Evolutionary conservation across 441 rosid species (phyloP).

Genomic region (Euphorbia celastroides): DNA sequence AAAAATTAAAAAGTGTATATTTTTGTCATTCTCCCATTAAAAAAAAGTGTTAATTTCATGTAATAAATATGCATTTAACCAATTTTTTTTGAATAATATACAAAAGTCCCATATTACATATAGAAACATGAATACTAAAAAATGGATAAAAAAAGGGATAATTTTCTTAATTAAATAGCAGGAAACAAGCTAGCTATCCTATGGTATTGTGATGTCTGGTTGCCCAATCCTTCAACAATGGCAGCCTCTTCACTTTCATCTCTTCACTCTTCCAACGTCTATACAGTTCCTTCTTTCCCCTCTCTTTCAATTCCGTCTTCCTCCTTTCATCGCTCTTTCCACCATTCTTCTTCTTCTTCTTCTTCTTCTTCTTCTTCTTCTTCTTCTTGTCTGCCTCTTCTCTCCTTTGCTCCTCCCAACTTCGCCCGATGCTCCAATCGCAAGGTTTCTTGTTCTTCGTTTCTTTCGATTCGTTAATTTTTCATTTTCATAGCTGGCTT

Average conservation of each 20-base stretch:
- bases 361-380: constrained; percentile 10
- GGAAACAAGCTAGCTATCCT: too few species aligned
- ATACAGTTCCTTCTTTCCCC: constrained; percentile 22
- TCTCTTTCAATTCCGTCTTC: constrained; percentile 15
- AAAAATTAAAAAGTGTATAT: too few species aligned
- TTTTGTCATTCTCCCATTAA: too few species aligned
- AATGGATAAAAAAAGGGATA: too few species aligned
- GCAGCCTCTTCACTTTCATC: constrained; percentile 28
- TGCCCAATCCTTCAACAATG: too few species aligned
- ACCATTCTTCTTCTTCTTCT: constrained; percentile 16
- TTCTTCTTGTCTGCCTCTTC: constrained; percentile 13
- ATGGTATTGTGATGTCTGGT: too few species aligned
- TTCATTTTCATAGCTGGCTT: not conserved
- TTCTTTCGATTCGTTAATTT: not conserved
- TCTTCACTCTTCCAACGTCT: constrained; percentile 24
- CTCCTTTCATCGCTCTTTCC: constrained; percentile 17
- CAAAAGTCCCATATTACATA: too few species aligned
- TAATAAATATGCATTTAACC: too few species aligned
- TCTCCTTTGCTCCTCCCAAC: constrained; percentile 23
- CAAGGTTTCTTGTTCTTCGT: constrained; percentile 32
- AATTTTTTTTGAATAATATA: too few species aligned
- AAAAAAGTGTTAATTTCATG: too few species aligned
- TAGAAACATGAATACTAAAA: too few species aligned
- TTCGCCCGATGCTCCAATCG: constrained; percentile 21
- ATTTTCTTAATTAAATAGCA: too few species aligned